A percentile compares a stretch with the other conserved stretches of the same genome.
Conservation (phyloP, 257 asterid genomes). For the Cordia subcordata region DNA sequence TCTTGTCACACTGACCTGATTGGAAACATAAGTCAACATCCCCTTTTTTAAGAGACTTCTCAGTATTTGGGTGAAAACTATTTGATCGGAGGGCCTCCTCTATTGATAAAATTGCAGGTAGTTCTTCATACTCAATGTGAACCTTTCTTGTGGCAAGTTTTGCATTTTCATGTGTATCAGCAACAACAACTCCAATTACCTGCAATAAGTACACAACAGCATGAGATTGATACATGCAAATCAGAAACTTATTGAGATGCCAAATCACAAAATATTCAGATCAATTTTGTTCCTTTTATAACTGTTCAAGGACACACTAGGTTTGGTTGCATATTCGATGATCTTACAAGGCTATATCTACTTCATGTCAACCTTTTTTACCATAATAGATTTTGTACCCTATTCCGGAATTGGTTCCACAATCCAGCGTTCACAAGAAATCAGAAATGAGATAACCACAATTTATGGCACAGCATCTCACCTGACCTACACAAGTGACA, state of each 20-base stretch:
- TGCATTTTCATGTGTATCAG: slow-evolving; percentile 97
- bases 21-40: slow-evolving; percentile 64
- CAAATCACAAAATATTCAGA: background rate
- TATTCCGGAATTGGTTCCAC: background rate
- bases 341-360: too few species aligned
- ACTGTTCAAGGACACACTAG: background rate
- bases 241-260: background rate
- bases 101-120: slow-evolving; percentile 77
- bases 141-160: slow-evolving; percentile 84
- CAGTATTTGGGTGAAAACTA: slow-evolving; percentile 81
- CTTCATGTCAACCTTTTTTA: too few species aligned
- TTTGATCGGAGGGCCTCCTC: slow-evolving; percentile 67
- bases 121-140: slow-evolving; percentile 66
- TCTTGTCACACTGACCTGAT: slow-evolving; percentile 73
- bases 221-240: slow-evolving; percentile 8
- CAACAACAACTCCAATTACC: slow-evolving; percentile 91
- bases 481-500: slow-evolving; percentile 98
- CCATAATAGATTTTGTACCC: background rate
- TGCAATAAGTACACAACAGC: slow-evolving; percentile 26
- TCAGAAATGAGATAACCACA: background rate
- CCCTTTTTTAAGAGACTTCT: slow-evolving; percentile 56
- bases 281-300: background rate
- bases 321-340: too few species aligned
- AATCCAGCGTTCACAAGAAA: background rate
- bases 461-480: slow-evolving; percentile 15